Base-by-base conservation (phyloP, 2,329 filamentous ascomycete species). In the Neonectria sp. region DNA sequence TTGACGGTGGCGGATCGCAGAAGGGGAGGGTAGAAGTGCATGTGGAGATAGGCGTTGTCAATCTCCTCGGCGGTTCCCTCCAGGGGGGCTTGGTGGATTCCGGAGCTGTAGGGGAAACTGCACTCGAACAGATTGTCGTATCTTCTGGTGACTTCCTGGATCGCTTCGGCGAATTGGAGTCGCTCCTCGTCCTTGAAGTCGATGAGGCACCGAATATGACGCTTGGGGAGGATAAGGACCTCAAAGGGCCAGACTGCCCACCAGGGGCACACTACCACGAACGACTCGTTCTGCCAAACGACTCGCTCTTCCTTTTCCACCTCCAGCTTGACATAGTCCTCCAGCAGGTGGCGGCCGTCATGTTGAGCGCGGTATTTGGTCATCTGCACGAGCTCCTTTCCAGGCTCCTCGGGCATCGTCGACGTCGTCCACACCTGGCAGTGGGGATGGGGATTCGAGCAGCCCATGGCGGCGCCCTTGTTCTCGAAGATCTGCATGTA, bases 401-500 rank as follows among this genome's bases (percentile, higher is more conserved):
- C 89, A 0, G 94, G 94, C 81, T 99, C 96, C 79, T 98, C 95
- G 0, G 96, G 96, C 73, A 98, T 84, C 7, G 91, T 92, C 25
- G 94, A 97, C 0, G 95, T 97, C 2, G 94, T 96, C 96, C 96
- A 99, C 69, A 98, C 88, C 81, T 99, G 96, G 66, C 96, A 95
- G 82, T 99, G 96, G 0, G 96, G 96, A 80, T 99, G 96, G 1
- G 96, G 96, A 80, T 99, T 99, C 2, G 95, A 98, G 85, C 96
- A 99, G 58, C 96, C 96, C 96, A 99, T 99, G 12, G 95, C 94
- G 1, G 93, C 91, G 58, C 96, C 96, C 83, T 99, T 99, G 86
- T 99, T 99, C 84, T 99, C 96, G 70, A 99, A 99, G 71, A 99
- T 98, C 79, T 99, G 96, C 95, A 99, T 98, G 83, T 97, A 98